Percentiles rank a stretch among this genome's conserved stretches.
phyloP scores from a whole-genome alignment of 495 filamentous ascomycete genomes.

The Platismatia glauca region DNA sequence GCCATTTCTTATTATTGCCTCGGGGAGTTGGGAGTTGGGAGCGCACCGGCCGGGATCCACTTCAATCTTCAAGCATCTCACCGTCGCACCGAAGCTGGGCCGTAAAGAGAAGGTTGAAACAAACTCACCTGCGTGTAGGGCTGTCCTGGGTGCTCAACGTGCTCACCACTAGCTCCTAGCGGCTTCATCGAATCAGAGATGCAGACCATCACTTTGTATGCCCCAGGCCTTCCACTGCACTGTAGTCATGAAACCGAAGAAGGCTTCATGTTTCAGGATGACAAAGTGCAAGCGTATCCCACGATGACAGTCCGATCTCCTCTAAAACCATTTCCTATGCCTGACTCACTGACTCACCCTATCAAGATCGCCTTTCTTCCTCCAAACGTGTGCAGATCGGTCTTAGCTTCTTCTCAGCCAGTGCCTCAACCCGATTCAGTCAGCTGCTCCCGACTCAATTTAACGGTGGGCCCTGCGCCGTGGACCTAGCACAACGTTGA shows the following conservation, averaged over 20 bases:
- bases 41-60: neutral
- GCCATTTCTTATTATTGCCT: no score
- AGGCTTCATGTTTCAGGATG: neutral
- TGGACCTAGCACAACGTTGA: neutral
- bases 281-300: neutral
- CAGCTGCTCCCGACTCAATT: neutral
- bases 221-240: neutral
- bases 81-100: neutral
- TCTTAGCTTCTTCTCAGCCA: neutral
- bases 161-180: neutral
- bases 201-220: neutral
- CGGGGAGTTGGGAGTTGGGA: no score
- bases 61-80: neutral
- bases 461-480: neutral
- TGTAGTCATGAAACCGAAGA: neutral
- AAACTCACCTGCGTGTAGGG: neutral
- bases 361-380: neutral
- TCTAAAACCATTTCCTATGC: no score
- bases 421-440: neutral
- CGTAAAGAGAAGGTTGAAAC: neutral
- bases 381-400: neutral
- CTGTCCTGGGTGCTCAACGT: neutral
- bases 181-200: conserved; percentile 6
- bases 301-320: neutral
- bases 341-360: no score